Conservation (phyloP, 345 rosid species). For the Citropsis articulata region DNA sequence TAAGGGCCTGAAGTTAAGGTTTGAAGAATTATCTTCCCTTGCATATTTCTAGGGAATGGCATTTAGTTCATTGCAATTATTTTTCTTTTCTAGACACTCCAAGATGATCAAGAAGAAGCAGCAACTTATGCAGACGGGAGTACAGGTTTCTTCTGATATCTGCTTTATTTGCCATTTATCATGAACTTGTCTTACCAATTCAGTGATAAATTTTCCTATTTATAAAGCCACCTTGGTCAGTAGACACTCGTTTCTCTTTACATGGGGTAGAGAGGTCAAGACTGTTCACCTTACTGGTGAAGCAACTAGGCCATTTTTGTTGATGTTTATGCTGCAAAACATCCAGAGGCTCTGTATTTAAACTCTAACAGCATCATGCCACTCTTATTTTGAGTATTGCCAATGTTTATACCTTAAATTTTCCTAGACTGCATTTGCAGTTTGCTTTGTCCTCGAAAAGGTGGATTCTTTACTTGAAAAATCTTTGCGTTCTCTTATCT, state of each 20-base stretch:
- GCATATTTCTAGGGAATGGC: neutral
- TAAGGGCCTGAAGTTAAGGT: constrained; percentile 69
- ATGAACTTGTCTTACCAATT: neutral
- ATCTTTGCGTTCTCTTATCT: neutral
- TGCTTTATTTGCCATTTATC: constrained; percentile 17
- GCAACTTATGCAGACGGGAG: constrained; percentile 58
- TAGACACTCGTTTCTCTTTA: neutral
- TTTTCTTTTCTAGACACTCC: constrained; percentile 42
- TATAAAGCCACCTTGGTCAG: neutral
- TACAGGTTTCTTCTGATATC: constrained; percentile 50
- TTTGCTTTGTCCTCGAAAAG: neutral
- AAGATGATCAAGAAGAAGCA: constrained; percentile 78
- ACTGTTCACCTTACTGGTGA: neutral
- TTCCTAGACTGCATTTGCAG: no score
- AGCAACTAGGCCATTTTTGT: neutral
- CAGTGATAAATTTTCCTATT: neutral
- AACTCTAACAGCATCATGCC: neutral
- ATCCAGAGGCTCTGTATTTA: neutral
- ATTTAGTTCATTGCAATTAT: constrained; percentile 12
- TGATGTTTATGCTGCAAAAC: no score
- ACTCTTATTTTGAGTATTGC: neutral
- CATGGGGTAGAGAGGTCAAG: no score
- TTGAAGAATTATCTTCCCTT: constrained; percentile 17
- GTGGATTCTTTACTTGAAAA: neutral
- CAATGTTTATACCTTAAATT: neutral